A percentile compares a stretch with the other conserved stretches of the same genome.
phyloP scores from a whole-genome alignment of 495 filamentous ascomycete species.

The Aspergillus carlsbadensis region DNA sequence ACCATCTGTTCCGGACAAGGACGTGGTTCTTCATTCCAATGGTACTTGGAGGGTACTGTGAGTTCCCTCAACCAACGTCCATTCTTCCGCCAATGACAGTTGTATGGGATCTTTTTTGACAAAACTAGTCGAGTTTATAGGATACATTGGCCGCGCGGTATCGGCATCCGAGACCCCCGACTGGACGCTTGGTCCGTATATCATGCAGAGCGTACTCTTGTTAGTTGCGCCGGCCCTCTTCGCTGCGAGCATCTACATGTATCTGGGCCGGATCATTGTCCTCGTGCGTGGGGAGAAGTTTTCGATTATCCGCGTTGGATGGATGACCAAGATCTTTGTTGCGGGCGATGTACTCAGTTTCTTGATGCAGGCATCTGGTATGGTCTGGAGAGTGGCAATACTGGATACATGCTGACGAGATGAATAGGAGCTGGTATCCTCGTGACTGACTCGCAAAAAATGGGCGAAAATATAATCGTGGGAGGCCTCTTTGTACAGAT shows the following conservation, averaged over 20 bases:
- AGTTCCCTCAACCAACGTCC: constrained; percentile 14
- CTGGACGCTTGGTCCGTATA: constrained; percentile 37
- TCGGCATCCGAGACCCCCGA: constrained; percentile 28
- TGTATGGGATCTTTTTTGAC: background rate
- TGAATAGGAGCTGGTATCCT: constrained; percentile 32
- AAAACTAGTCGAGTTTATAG: constrained; percentile 34
- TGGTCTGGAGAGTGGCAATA: background rate
- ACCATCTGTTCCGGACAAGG: constrained; percentile 34
- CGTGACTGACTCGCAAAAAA: constrained; percentile 11
- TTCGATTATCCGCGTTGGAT: constrained; percentile 36
- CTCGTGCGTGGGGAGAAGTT: constrained; percentile 37
- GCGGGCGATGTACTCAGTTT: constrained; percentile 41
- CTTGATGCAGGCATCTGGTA: constrained; percentile 33
- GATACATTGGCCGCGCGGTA: constrained; percentile 35
- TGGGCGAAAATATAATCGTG: constrained; percentile 39
- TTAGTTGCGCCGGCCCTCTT: constrained; percentile 50
- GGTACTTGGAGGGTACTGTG: constrained; percentile 51
- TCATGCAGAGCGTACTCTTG: constrained; percentile 46
- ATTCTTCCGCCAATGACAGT: background rate
- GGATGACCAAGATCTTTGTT: constrained; percentile 50
- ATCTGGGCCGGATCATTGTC: constrained; percentile 47
- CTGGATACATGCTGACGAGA: background rate
- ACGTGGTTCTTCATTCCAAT: constrained; percentile 57
- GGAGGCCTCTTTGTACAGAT: constrained; percentile 49
- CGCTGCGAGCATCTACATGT: constrained; percentile 59